phyloP scores from a whole-genome alignment of 2,329 filamentous ascomycete species.

The Trichophyton simii region DNA sequence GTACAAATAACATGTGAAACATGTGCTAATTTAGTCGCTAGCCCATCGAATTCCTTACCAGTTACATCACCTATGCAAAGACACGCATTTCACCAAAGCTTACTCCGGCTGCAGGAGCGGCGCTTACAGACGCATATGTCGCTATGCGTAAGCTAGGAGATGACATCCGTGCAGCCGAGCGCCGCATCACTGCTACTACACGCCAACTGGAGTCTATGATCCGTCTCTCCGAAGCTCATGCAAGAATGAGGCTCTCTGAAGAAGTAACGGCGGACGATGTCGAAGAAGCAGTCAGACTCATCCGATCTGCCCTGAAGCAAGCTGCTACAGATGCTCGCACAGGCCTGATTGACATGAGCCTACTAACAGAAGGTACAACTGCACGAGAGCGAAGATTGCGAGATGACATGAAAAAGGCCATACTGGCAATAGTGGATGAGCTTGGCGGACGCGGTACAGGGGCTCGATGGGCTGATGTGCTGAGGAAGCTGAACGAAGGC shows the following conservation, averaged over 20 bases:
- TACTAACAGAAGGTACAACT: constrained; percentile 88
- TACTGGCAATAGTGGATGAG: constrained; percentile 66
- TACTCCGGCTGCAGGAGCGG: constrained; percentile 64
- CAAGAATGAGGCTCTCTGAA: constrained; percentile 80
- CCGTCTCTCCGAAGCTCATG: constrained; percentile 86
- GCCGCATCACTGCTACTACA: constrained; percentile 94
- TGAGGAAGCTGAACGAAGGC: constrained; percentile 59
- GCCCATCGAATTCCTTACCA: constrained; percentile 89
- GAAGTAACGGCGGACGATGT: constrained; percentile 74
- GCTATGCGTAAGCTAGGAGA: constrained; percentile 90
- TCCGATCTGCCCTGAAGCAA: constrained; percentile 88
- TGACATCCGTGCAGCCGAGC: constrained; percentile 74
- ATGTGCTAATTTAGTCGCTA: constrained; percentile 23
- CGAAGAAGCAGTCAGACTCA: constrained; percentile 77
- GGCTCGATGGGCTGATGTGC: constrained; percentile 68
- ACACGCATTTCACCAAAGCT: constrained; percentile 72
- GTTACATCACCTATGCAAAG: constrained; percentile 94
- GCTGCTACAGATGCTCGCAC: constrained; percentile 86
- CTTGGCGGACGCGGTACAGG: constrained; percentile 52
- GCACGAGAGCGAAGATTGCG: constrained; percentile 72
- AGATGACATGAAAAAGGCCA: constrained; percentile 70
- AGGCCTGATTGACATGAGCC: constrained; percentile 90
- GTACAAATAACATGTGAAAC: neutral
- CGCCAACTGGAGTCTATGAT: constrained; percentile 98
- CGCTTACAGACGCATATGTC: constrained; percentile 77